Base-by-base conservation (phyloP, 2,329 filamentous ascomycete genomes). In the Colletotrichum simmondsii region DNA sequence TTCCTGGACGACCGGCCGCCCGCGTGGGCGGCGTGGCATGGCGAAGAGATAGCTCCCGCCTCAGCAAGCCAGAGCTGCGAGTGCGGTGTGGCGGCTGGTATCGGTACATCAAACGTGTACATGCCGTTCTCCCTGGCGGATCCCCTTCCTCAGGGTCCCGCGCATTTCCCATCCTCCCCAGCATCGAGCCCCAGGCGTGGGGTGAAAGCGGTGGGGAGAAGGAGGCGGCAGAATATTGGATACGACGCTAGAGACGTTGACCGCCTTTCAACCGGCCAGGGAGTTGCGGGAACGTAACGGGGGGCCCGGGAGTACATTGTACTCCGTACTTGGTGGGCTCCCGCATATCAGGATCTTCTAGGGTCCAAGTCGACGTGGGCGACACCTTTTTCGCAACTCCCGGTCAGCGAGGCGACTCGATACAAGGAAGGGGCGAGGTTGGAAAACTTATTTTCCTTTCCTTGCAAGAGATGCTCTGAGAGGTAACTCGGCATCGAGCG, bases 1-100 rank as follows among this genome's bases (percentile, higher is more conserved):
- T 73, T 61, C 71, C 66, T 56, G 46, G 70, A 65, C 53, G 37
- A 72, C 65, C 60, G 37, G 69, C 65, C 65, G 49, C 61, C 61
- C 66, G 71, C 71, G 71, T 73, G 71, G 71, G 66, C 61, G 60
- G 71, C 71, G 66, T 73, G 71, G 71, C 71, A 71, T 70, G 70
- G 66, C 54, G 64, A 22, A 61, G 59, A 56, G 66, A 72, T 71
- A 73, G 60, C 67, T 72, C 66, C 67, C 60, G 49, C 71, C 54
- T 66, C 71, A 71, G 65, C 52, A 14, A 54, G 65, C 69, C 57
- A 35, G 49, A 64, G n/a, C n/a, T 11, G 30, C 12, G 60, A 24
- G 28, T 53, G 60, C 60, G 60, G 60, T 53, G 46, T 53, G 35
- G 57, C 52, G 37, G 56, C 56, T 49, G 61, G 66, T 73, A 56